These are phyloP conservation scores for Xylaria nigripes DNA, from an alignment of 495 filamentous ascomycete species.

Conservation along the genomic window DNA sequence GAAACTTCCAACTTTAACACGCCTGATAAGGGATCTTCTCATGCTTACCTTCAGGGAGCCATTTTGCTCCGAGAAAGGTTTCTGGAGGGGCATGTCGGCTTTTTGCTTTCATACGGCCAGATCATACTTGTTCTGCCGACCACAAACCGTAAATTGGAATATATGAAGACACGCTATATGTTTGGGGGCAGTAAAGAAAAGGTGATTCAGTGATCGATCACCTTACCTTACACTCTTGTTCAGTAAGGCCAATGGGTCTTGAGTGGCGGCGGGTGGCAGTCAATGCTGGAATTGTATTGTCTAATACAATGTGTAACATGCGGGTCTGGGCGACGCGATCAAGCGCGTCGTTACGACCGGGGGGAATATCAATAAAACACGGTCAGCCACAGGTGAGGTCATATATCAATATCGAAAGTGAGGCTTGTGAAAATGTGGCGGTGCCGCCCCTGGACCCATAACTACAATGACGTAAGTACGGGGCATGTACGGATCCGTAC, in stretches of 20 bases:
- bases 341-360: neutral
- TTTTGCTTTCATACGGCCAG: neutral
- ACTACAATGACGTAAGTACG: too few relatives aligned
- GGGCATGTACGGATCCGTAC: too few relatives aligned
- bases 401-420: neutral
- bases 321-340: slow-evolving; percentile 6
- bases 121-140: neutral
- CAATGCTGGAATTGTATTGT: neutral
- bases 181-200: neutral
- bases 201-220: neutral
- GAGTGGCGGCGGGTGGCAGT: neutral
- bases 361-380: slow-evolving; percentile 17
- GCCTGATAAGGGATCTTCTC: neutral
- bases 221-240: neutral
- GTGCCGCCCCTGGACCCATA: too few relatives aligned
- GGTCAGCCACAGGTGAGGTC: slow-evolving; percentile 10
- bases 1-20: neutral
- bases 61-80: slow-evolving; percentile 44
- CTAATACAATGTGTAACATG: neutral
- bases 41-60: slow-evolving; percentile 20
- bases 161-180: neutral
- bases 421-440: neutral
- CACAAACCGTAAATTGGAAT: neutral
- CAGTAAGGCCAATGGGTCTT: neutral
- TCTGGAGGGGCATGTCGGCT: slow-evolving; percentile 39